Evolutionary conservation across 495 filamentous ascomycete species (phyloP), one percentile per base, ranked within the genome.

Genomic region (Penicillium ochrochloron): DNA sequence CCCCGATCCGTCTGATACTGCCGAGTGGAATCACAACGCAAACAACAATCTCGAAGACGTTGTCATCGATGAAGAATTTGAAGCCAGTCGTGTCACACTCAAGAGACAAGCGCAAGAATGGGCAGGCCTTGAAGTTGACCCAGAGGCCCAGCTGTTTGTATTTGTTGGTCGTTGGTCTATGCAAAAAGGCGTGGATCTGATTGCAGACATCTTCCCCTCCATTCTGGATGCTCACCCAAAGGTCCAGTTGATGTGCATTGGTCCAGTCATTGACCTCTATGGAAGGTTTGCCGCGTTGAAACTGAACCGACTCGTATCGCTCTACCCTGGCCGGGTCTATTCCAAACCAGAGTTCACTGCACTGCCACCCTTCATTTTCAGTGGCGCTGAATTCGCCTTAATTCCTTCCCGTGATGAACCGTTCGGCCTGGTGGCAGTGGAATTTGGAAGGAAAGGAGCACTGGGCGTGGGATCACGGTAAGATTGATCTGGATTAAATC

Each of bases 381-480:
- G 82, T 65, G 89, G 89, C 42, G 87, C 89, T n/a, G 89, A 91
- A 60, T 90, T 91, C 65, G 88, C 88, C 9, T 78, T 91, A 17
- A 91, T 91, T 64, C 88, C 89, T 4, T 89, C 86, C 12, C 84
- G 89, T 50, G 89, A 91, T 65, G 88, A 91, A 68, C 88, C 89
- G 2, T 91, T 91, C 63, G 88, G 88, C 14, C 69, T 91, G 31
- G 88, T 90, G 8, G 88, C 88, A n/a, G 88, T 91, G 35, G 88
- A 91, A 63, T 91, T 90, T 67, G 88, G 88, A 15, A 79, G 88
- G n/a, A 90, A 90, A 72, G 88, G 88, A 54, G 88, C 88, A 14
- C 79, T 91, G 15, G 88, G 88, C 60, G 83, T 91, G 31, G 88
- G 88, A 15, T 84, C 86, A 17, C 79, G 76, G 44, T 48, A 48